Conservation (phyloP, 768 basidiomycete species). For the Pisolithus tinctorius region DNA sequence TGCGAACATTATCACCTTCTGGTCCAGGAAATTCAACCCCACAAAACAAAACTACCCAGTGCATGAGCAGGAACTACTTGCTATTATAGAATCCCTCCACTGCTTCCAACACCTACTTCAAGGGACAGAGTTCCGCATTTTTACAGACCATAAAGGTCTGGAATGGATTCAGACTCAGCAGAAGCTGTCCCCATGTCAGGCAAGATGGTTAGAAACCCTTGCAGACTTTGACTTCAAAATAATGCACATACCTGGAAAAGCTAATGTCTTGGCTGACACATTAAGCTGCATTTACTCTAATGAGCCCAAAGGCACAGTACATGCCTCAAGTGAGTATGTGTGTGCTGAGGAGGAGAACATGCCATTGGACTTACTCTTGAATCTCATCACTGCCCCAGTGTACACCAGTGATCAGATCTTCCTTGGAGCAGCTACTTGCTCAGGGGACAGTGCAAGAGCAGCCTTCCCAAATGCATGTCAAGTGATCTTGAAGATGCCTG, state of each 20-base stretch:
- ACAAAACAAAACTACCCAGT: too few species aligned
- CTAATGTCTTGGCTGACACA: conserved; percentile 22
- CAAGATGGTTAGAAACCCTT: conserved; percentile 22
- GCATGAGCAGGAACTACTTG: conserved; percentile 33
- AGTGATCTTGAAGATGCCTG: neutral
- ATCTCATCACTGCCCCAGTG: conserved; percentile 5
- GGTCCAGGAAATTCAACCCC: conserved; percentile 20
- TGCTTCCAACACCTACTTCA: conserved; percentile 25
- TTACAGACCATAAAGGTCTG: too few species aligned
- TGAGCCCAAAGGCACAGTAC: conserved; percentile 15
- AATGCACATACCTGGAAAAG: conserved; percentile 18
- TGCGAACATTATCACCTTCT: conserved; percentile 17
- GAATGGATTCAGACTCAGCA: conserved; percentile 16
- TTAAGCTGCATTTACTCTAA: conserved; percentile 19
- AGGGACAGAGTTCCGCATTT: too few species aligned
- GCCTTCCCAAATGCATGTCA: neutral
- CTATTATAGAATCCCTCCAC: conserved; percentile 31
- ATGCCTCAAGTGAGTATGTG: conserved; percentile 15
- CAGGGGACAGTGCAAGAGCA: neutral
- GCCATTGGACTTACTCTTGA: neutral
- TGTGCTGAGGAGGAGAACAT: conserved; percentile 11
- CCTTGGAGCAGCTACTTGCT: neutral
- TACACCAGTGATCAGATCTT: conserved; percentile 10
- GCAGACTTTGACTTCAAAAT: conserved; percentile 24
- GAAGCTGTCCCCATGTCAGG: conserved; percentile 19